Conservation (phyloP, 2,329 filamentous ascomycete species). For the Sarocladium brachiariae region DNA sequence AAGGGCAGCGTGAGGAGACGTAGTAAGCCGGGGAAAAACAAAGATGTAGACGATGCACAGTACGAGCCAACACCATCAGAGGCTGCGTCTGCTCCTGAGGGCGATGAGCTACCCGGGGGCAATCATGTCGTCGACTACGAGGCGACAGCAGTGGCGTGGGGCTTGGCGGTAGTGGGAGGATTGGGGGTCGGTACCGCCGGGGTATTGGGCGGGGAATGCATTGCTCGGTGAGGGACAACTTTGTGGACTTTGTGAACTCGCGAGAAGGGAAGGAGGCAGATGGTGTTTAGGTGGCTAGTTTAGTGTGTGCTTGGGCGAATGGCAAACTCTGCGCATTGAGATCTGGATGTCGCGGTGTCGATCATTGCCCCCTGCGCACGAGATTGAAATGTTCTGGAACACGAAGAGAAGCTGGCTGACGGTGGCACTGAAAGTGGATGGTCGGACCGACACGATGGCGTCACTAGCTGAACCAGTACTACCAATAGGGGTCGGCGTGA, state of each 20-base stretch:
- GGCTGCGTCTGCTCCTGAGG: conserved; percentile 25
- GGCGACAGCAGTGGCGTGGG: conserved; percentile 39
- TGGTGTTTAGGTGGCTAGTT: neutral
- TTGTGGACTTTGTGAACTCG: too few relatives aligned
- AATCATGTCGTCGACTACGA: conserved; percentile 38
- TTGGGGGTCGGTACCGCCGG: conserved; percentile 37
- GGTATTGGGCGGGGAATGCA: conserved; percentile 40
- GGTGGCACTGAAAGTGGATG: conserved; percentile 2
- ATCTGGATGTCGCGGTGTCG: neutral
- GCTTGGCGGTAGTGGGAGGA: conserved; percentile 35
- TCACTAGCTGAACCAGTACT: too few relatives aligned
- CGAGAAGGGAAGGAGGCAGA: neutral
- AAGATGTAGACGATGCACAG: conserved; percentile 21
- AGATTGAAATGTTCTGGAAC: conserved; percentile 5
- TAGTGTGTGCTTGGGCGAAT: neutral
- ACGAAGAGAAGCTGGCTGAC: neutral
- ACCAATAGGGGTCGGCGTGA: neutral
- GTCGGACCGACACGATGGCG: conserved; percentile 4
- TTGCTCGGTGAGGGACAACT: conserved; percentile 27
- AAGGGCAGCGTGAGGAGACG: conserved; percentile 13
- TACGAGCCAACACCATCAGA: conserved; percentile 32
- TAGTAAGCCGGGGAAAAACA: conserved; percentile 19
- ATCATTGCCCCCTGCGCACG: neutral
- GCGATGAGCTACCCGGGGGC: conserved; percentile 30
- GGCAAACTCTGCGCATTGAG: neutral